Base-by-base conservation (phyloP, 1,284 basidiomycete genomes). In the Vanrija sp. region DNA sequence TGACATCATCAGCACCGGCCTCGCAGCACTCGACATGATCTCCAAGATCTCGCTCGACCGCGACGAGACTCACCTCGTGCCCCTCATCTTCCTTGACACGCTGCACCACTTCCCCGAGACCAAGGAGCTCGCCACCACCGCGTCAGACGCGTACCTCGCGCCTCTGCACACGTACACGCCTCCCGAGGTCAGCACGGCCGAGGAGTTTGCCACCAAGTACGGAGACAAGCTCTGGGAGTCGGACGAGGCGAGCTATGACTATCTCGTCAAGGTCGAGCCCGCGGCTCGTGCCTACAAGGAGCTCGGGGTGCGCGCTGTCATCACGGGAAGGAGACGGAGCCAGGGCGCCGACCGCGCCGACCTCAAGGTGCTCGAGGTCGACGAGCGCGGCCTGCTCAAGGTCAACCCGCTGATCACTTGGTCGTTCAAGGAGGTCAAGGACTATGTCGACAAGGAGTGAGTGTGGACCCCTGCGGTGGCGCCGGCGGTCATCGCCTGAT, bases 91-190 rank as follows among this genome's bases (percentile, higher is more conserved):
- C 79, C 78, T 96, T 72, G 95, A 98, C 79, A 98, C 95, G 0
- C 82, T 98, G 10, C 94, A 98, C 75, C 96, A 98, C 80, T 98
- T 98, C 77, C 80, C 83, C 3, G 91, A 97, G 79, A 98, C 95
- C 6, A 85, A 95, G 64, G 85, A 87, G 61, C 84, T 98, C 43
- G 88, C 94, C 3, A 83, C 87, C 52, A 85, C 86, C 38, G 89
- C 92, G 12, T 85, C 87, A 67, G 77, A 82, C 66, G 85, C 82
- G 63, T 98, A 98, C 74, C 78, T 81, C 25, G 81, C 86, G 23
- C 81, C 83, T 3, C 80, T 98, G 42, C 82, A 88, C 74, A 83
- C 88, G 10, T 97, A 87, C 81, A 86, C 81, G 63, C 94, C 95
- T 5, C 82, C 84, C 10, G 86, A 82, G 6, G 91, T 88, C 59